Percentiles rank a stretch among this genome's conserved stretches.
phyloP scores from a whole-genome alignment of 371 early-diverging fungal species.

The Mucor mucedo region DNA sequence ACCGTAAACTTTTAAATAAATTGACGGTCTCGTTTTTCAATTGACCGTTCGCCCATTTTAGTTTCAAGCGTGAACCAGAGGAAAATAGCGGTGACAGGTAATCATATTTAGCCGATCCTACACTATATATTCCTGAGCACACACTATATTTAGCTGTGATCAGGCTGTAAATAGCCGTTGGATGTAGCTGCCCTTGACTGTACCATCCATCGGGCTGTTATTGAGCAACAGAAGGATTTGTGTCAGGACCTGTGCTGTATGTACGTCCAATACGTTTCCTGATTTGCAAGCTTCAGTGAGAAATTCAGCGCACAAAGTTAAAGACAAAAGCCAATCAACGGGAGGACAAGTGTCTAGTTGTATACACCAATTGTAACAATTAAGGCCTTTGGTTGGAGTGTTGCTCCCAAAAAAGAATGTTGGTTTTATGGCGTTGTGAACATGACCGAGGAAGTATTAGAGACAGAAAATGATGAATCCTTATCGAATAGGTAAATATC shows the following conservation, averaged over 20 bases:
- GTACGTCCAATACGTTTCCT: constrained; percentile 17
- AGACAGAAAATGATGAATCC: constrained; percentile 19
- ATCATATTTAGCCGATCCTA: too few relatives aligned
- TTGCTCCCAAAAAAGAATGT: constrained; percentile 18
- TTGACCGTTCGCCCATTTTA: constrained; percentile 26
- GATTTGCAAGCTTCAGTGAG: constrained; percentile 12
- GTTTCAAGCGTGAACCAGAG: constrained; percentile 10
- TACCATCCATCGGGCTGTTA: constrained; percentile 22
- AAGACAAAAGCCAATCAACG: constrained; percentile 9
- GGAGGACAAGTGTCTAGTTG: constrained; percentile 15
- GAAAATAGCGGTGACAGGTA: constrained; percentile 21
- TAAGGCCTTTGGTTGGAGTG: constrained; percentile 5
- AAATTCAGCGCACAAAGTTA: constrained; percentile 14
- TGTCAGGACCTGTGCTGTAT: constrained; percentile 24
- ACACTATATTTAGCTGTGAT: too few relatives aligned
- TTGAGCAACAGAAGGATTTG: constrained; percentile 20
- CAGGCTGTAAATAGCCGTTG: too few relatives aligned
- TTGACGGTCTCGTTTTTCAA: too few relatives aligned
- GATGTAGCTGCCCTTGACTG: constrained; percentile 21
- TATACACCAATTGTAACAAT: constrained; percentile 22
- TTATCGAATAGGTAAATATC: constrained; percentile 24
- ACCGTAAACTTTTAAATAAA: too few relatives aligned
- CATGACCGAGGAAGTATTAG: constrained; percentile 14
- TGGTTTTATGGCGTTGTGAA: constrained; percentile 18
- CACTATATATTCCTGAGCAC: too few relatives aligned